Evolutionary conservation across 2,329 filamentous ascomycete species (phyloP), one percentile per base, ranked within the genome.

Genomic region (Aspergillus carbonarius): DNA sequence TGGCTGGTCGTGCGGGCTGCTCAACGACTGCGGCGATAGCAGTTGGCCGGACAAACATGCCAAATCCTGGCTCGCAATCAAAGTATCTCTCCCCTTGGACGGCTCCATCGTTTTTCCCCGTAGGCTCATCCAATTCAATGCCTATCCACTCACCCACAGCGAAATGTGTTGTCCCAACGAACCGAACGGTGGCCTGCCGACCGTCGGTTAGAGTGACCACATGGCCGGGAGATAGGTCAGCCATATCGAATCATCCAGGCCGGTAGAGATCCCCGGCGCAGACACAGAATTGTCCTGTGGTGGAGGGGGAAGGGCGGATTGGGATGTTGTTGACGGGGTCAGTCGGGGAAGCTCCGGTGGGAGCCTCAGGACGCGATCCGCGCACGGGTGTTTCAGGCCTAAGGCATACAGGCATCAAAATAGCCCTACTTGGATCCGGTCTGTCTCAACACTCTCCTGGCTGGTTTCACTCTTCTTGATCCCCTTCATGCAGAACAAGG

Each of bases 51-150:
- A 97, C 85, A 70, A 99, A 98, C 86, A 99, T 95, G 81, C 91
- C 85, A 84, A 88, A 76, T 72, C 83, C 77, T 46, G 80, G 77
- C 50, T 81, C 74, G 66, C 93, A 98, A 51, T 93, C 86, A 68
- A 96, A 98, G 73, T 98, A 98, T 18, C 91, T 83, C 71, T 91
- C 85, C 61, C 92, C 93, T 74, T 93, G 86, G 48, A 98, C 91
- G 56, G 90, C 89, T 64, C 93, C 93, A 82, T 98, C 92, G 69
- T 98, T 98, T 80, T 98, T 98, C 32, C 95, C 93, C 18, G 84
- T 85, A 54, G 88, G 81, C 48, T 91, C 89, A 54, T 92, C 87
- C 57, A 98, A 85, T 79, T 96, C 93, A 60, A 98, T 85, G 63
- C 93, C 93, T 59, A 97, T 82, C 92, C 93, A 98, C 61, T 90